Evolutionary conservation across 768 basidiomycete genomes (phyloP), one percentile per base, ranked within the genome.

Genomic region (Tylopilus plumbeoviolaceoides): DNA sequence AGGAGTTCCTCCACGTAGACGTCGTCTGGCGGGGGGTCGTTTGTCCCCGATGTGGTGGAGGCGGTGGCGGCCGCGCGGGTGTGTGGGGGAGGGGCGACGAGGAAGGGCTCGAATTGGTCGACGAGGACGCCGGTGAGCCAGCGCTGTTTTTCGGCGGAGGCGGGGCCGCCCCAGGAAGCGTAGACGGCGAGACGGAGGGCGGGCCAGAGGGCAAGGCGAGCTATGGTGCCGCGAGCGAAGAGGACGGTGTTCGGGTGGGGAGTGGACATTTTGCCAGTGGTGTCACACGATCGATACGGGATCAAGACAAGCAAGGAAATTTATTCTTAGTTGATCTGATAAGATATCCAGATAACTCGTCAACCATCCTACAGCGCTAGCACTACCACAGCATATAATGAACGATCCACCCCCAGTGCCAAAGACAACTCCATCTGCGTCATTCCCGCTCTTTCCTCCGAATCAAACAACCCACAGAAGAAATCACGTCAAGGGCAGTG

Each of bases 181-280:
- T 87, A 82, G 35, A 98, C 83, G 31, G 94, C 95, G 63, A 95
- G 74, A 39, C 87, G 85, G 25, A 98, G 80, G 3, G 85, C 90
- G 42, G 89, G 81, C 95, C 95, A 98, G 50, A 85, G 73, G 12
- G 79, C 77, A 45, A 98, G 79, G 48, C 93, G 80, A 23, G 93
- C 85, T 53, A 95, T 78, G 5, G 89, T 82, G 3, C 92, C 91
- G 20, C 92, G 84, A 12, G 95, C 94, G 61, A 97, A 95, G 52
- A 91, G 79, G 40, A 91, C 64, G 11, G 82, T 76, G 6, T 75
- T 63, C 0, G 76, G 68, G 18, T 80, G 68, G 5, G 80, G 76
- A 0, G 38, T 40, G 5, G 64, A 49, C 59, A 60, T 30, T 30
- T 28, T 28, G 31, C n/a, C n/a, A n/a, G 12, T 33, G 15, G 35